Evolutionary conservation across 768 basidiomycete genomes (phyloP).

Genomic region (Rhodotorula taiwanensis): DNA sequence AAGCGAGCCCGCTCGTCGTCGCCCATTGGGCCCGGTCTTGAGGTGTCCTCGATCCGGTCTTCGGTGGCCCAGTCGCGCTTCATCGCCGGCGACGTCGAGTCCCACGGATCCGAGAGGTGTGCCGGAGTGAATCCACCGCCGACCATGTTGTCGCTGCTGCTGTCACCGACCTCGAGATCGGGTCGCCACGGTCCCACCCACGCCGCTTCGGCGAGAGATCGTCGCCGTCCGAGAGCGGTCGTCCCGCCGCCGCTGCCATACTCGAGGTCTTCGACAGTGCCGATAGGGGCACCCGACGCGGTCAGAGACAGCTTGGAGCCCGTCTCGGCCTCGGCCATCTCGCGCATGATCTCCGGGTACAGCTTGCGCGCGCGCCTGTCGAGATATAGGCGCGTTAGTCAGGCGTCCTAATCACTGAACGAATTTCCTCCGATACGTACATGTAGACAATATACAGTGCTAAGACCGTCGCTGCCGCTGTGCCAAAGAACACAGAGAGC

Average conservation of each 20-base stretch:
- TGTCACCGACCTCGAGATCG: not conserved
- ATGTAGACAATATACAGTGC: constrained; percentile 2
- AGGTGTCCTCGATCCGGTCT: too few species aligned
- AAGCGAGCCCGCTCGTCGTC: too few species aligned
- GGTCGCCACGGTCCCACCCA: not conserved
- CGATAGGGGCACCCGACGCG: not conserved
- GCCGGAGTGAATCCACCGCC: not conserved
- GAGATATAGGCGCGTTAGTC: too few species aligned
- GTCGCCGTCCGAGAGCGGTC: not conserved
- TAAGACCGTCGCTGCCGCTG: not conserved
- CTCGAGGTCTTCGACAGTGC: not conserved
- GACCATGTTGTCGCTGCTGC: not conserved
- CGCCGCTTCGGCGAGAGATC: not conserved
- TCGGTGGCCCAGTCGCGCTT: not conserved
- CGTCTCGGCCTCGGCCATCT: not conserved
- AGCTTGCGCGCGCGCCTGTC: constrained; percentile 1
- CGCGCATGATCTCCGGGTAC: constrained; percentile 12
- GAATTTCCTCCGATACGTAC: too few species aligned
- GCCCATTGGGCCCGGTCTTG: too few species aligned
- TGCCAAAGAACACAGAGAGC: constrained; percentile 8
- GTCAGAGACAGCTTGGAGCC: not conserved
- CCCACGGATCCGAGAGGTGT: too few species aligned
- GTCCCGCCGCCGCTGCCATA: not conserved
- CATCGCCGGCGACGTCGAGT: too few species aligned
- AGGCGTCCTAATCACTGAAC: too few species aligned